These are phyloP conservation scores for Globisporangium paroecandrum DNA, from an alignment of 352 stramenopile genomes.

Conservation along the genomic window DNA sequence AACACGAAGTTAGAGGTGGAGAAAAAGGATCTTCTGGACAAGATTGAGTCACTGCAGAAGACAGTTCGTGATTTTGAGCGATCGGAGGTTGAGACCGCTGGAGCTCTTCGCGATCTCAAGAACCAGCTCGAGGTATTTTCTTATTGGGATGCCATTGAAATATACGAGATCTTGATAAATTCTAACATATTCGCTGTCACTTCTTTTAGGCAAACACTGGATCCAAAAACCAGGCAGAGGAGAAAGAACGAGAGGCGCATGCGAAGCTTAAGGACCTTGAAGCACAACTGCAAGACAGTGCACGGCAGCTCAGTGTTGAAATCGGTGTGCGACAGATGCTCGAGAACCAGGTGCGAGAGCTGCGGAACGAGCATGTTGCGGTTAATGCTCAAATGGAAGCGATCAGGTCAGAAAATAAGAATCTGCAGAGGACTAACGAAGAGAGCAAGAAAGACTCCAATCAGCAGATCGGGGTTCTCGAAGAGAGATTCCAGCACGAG, in stretches of 20 bases:
- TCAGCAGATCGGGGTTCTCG: conserved; percentile 27
- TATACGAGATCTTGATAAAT: not conserved
- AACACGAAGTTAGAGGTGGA: conserved; percentile 64
- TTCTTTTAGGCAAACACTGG: conserved; percentile 23
- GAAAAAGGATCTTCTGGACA: conserved; percentile 62
- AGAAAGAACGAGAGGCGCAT: conserved; percentile 34
- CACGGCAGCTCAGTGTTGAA: conserved; percentile 58
- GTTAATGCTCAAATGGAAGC: conserved; percentile 82
- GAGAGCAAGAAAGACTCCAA: conserved; percentile 37
- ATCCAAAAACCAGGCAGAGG: conserved; percentile 25
- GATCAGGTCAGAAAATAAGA: conserved; percentile 68
- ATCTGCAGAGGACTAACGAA: conserved; percentile 34
- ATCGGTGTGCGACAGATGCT: conserved; percentile 67
- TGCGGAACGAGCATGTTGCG: conserved; percentile 69
- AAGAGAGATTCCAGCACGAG: conserved; percentile 42
- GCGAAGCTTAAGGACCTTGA: conserved; percentile 46
- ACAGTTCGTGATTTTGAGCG: conserved; percentile 48
- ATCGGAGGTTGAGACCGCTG: conserved; percentile 41
- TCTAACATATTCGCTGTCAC: conserved; percentile 5
- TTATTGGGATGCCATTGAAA: not conserved
- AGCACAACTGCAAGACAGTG: conserved; percentile 44
- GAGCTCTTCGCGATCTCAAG: conserved; percentile 43
- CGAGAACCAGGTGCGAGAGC: conserved; percentile 63
- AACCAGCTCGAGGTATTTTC: conserved; percentile 43
- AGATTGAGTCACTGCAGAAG: conserved; percentile 52